Evolutionary conservation across 495 filamentous ascomycete species (phyloP).

Genomic region (Haplographium delicatum): DNA sequence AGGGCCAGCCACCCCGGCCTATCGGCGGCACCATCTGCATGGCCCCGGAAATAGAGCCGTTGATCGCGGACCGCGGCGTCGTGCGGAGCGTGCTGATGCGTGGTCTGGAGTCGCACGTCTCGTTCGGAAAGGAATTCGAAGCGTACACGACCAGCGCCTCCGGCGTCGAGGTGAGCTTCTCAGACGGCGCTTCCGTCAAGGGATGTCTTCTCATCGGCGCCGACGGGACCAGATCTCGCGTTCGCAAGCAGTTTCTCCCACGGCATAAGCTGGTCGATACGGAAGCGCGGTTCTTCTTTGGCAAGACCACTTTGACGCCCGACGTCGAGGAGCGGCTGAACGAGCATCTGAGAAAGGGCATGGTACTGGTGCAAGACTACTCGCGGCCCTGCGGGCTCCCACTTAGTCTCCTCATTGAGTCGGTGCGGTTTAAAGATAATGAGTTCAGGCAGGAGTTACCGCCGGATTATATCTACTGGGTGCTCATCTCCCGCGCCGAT

Average conservation of each 20-base stretch:
- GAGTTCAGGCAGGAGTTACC: constrained; percentile 18
- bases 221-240: constrained; percentile 35
- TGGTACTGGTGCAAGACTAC: constrained; percentile 23
- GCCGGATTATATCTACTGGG: constrained; percentile 38
- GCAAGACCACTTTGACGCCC: constrained; percentile 33
- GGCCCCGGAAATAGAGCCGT: too few relatives aligned
- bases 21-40: too few relatives aligned
- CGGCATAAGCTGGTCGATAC: constrained; percentile 36
- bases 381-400: too few relatives aligned
- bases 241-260: constrained; percentile 34
- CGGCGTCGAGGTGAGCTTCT: constrained; percentile 32
- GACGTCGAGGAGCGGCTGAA: constrained; percentile 25
- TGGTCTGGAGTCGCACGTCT: constrained; percentile 31
- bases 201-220: constrained; percentile 37
- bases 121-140: constrained; percentile 38
- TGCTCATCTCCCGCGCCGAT: constrained; percentile 15
- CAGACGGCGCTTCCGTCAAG: constrained; percentile 30
- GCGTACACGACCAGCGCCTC: constrained; percentile 34
- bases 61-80: constrained; percentile 19
- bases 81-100: constrained; percentile 22
- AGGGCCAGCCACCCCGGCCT: too few relatives aligned
- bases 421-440: constrained; percentile 5
- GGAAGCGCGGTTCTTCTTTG: constrained; percentile 38
- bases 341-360: constrained; percentile 23
- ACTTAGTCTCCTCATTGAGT: constrained; percentile 29